Conservation (phyloP, 495 filamentous ascomycete genomes). For the Astrocystis sublimbata region DNA sequence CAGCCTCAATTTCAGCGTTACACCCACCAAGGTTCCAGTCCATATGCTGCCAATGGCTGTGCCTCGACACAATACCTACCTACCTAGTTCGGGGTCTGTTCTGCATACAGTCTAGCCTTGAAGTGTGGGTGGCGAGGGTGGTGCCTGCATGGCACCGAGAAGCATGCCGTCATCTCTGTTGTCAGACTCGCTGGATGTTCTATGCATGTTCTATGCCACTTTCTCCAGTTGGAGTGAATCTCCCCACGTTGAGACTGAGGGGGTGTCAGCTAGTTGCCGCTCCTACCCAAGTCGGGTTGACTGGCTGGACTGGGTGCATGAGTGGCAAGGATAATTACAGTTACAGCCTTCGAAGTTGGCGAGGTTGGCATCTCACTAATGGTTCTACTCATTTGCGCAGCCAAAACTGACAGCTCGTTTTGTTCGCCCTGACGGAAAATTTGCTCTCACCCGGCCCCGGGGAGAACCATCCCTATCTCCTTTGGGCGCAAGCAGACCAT, state of each 20-base stretch:
- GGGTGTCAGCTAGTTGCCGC: constrained; percentile 1
- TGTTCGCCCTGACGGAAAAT: not conserved
- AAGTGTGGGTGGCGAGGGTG: too few species aligned
- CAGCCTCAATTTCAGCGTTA: constrained; percentile 13
- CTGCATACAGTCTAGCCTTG: not conserved
- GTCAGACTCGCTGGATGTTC: not conserved
- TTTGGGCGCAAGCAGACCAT: not conserved
- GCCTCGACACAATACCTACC: not conserved
- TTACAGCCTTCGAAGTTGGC: not conserved
- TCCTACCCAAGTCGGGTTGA: too few species aligned
- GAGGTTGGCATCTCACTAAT: constrained; percentile 12
- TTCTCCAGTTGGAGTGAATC: not conserved
- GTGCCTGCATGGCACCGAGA: not conserved
- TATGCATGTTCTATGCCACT: not conserved
- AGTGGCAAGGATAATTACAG: constrained; percentile 7
- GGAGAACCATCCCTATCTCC: not conserved
- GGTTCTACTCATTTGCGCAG: not conserved
- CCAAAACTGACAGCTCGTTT: not conserved
- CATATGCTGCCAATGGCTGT: not conserved
- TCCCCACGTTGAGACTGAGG: constrained; percentile 7
- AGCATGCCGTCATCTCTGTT: not conserved
- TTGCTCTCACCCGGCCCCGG: not conserved
- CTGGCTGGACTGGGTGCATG: constrained; percentile 1
- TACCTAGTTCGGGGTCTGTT: not conserved
- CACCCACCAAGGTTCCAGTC: not conserved